A percentile compares a stretch with the other conserved stretches of the same genome.
Conservation (phyloP, 2,329 filamentous ascomycete species). For the Reticulascus tulasneorum region DNA sequence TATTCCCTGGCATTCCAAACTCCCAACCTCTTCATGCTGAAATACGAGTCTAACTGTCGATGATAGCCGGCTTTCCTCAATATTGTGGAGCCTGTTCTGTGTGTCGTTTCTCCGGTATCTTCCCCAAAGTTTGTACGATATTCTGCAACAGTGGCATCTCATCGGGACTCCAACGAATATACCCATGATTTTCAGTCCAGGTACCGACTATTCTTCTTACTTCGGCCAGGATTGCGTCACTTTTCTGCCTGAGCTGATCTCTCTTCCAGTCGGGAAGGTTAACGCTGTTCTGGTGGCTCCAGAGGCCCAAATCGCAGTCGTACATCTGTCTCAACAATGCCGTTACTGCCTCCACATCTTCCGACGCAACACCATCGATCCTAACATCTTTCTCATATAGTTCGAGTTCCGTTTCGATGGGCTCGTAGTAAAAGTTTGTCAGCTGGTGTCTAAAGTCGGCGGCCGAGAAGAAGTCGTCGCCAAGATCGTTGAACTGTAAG, state of each 20-base stretch:
- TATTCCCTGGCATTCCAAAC: too few relatives aligned
- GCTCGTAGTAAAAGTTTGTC: neutral
- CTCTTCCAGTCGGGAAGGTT: neutral
- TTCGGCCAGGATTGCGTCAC: neutral
- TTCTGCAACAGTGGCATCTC: too few relatives aligned
- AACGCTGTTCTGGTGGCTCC: neutral
- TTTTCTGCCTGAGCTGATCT: neutral
- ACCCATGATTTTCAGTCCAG: too few relatives aligned
- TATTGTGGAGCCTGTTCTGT: too few relatives aligned
- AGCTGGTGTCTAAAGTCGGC: neutral
- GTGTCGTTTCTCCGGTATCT: too few relatives aligned
- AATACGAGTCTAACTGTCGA: too few relatives aligned
- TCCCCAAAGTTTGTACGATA: too few relatives aligned
- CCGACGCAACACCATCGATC: constrained; percentile 33
- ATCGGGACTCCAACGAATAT: too few relatives aligned
- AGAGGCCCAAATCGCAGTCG: neutral
- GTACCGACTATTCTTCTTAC: neutral
- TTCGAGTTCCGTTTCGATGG: neutral
- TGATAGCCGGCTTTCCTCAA: too few relatives aligned
- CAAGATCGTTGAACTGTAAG: neutral
- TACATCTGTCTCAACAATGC: constrained; percentile 18
- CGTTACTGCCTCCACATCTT: constrained; percentile 34
- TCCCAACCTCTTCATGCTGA: too few relatives aligned
- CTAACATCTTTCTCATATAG: constrained; percentile 33
- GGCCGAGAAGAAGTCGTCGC: neutral